phyloP scores from a whole-genome alignment of 73 alveolate genomes.

The Paramecium primaurelia region DNA sequence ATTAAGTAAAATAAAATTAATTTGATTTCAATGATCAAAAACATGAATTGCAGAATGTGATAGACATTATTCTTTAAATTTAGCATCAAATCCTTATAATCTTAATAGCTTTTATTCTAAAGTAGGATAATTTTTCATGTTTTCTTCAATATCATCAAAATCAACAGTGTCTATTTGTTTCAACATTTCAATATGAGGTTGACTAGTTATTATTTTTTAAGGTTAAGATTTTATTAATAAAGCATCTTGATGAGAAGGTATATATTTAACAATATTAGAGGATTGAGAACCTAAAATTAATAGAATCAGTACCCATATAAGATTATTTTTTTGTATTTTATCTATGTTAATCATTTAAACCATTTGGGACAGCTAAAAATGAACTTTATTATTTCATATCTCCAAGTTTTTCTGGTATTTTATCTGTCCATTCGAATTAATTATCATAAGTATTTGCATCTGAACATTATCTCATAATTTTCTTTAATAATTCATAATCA shows the following conservation, averaged over 20 bases:
- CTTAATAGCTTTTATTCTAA: neutral
- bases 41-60: neutral
- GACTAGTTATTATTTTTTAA: neutral
- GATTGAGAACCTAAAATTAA: neutral
- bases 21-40: neutral
- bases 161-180: neutral
- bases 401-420: neutral
- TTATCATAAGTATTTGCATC: neutral
- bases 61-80: neutral
- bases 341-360: neutral
- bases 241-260: neutral
- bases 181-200: constrained; percentile 10
- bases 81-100: neutral
- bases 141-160: constrained; percentile 32
- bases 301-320: neutral
- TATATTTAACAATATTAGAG: neutral
- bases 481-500: neutral
- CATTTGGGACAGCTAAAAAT: constrained; percentile 24
- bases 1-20: neutral
- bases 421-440: constrained; percentile 8
- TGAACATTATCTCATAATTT: neutral
- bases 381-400: neutral
- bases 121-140: constrained; percentile 12
- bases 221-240: neutral
- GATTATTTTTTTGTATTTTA: neutral